A percentile compares a stretch with the other conserved stretches of the same genome.
phyloP scores from a whole-genome alignment of 1,284 basidiomycete species.

The Cryptococcus jaspeensis region DNA sequence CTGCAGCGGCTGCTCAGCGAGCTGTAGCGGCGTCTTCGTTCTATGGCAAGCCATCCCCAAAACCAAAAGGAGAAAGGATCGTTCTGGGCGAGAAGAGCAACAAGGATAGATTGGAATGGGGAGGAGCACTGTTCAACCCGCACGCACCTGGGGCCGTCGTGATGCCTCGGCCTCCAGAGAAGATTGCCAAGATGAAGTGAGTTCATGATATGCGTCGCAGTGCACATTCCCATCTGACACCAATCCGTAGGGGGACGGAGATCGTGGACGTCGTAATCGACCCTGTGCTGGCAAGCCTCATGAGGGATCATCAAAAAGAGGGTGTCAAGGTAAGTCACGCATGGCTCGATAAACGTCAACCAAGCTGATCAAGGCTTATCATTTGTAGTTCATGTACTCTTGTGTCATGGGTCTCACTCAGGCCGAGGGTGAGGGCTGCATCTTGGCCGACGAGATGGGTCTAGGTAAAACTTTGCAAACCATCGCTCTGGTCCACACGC shows the following conservation, averaged over 20 bases:
- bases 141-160: conserved; percentile 73
- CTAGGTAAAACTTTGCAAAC: conserved; percentile 88
- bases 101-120: conserved; percentile 30
- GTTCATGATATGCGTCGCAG: conserved; percentile 12
- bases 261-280: conserved; percentile 91
- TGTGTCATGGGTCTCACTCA: conserved; percentile 91
- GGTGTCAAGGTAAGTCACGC: conserved; percentile 57
- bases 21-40: conserved; percentile 29
- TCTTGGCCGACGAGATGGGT: conserved; percentile 97
- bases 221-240: conserved; percentile 1
- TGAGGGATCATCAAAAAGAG: conserved; percentile 89
- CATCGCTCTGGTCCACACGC: conserved; percentile 80
- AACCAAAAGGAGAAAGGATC: conserved; percentile 26
- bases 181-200: conserved; percentile 74
- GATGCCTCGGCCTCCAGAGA: conserved; percentile 74
- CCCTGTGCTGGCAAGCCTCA: conserved; percentile 70
- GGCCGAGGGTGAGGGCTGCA: conserved; percentile 80
- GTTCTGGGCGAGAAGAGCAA: conserved; percentile 42
- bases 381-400: conserved; percentile 82
- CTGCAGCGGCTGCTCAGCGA: conserved; percentile 1
- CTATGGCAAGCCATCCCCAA: conserved; percentile 26
- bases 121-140: conserved; percentile 59
- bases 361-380: conserved; percentile 7
- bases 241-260: conserved; percentile 27
- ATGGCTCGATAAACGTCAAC: background rate